Conservation (phyloP, 495 filamentous ascomycete genomes). For the Mycothermus thermophilus region DNA sequence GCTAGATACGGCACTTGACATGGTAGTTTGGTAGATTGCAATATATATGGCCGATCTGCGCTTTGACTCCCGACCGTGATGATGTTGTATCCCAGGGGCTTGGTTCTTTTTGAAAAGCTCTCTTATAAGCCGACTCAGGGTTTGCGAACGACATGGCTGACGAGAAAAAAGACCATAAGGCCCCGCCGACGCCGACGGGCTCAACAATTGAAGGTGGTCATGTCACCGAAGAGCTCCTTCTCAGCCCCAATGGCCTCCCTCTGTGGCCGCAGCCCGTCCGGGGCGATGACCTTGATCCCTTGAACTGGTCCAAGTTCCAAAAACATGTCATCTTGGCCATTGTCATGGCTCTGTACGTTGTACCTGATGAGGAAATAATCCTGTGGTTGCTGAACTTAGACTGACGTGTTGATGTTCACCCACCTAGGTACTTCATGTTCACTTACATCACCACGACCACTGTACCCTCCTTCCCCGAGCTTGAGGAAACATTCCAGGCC, state of each 20-base stretch:
- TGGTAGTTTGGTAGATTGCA: no score
- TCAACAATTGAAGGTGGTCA: neutral
- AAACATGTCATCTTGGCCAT: conserved; percentile 41
- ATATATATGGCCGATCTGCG: neutral
- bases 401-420: neutral
- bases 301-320: conserved; percentile 40
- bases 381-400: no score
- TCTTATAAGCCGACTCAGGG: neutral
- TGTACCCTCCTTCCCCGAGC: conserved; percentile 41
- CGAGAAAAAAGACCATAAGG: neutral
- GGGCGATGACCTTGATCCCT: conserved; percentile 40
- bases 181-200: neutral
- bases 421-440: conserved; percentile 49
- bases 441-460: conserved; percentile 52
- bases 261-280: conserved; percentile 11
- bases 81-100: no score
- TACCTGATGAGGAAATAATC: no score
- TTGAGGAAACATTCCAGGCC: conserved; percentile 37
- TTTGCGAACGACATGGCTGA: neutral
- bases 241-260: conserved; percentile 8
- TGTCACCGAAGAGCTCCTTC: conserved; percentile 7
- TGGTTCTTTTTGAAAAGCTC: no score
- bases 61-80: neutral
- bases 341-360: conserved; percentile 38
- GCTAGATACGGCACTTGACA: no score